These are phyloP conservation scores for Euphorbia peplus DNA, from an alignment of 345 rosid genomes.

Conservation along the genomic window DNA sequence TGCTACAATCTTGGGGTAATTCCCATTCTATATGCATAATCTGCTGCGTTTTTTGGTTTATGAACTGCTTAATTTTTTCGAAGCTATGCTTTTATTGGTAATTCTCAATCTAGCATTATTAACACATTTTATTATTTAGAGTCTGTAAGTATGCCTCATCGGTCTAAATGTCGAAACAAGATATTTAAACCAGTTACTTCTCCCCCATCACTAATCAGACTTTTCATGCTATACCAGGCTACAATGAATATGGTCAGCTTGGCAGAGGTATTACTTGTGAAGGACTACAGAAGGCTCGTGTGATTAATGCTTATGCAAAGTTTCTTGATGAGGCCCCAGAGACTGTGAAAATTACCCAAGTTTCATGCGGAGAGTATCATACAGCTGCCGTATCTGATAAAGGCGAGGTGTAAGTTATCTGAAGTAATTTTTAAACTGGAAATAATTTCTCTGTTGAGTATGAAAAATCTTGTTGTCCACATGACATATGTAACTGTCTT, in stretches of 20 bases:
- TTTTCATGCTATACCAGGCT: conserved; percentile 52
- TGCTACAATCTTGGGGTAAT: conserved; percentile 93
- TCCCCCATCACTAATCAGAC: conserved; percentile 17
- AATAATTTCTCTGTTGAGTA: conserved; percentile 43
- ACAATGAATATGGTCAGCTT: conserved; percentile 93
- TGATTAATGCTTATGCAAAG: conserved; percentile 71
- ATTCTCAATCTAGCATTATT: background rate
- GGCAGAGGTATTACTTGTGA: conserved; percentile 97
- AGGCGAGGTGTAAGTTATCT: conserved; percentile 97
- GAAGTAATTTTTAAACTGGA: conserved; percentile 38
- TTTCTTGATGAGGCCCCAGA: conserved; percentile 97
- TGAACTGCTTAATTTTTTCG: conserved; percentile 2
- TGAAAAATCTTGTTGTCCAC: conserved; percentile 46
- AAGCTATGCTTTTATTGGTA: background rate
- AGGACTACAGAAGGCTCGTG: conserved; percentile 83
- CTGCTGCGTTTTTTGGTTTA: background rate
- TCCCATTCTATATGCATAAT: conserved; percentile 2
- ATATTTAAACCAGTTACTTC: conserved; percentile 12
- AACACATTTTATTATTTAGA: background rate
- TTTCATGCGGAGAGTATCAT: conserved; percentile 98
- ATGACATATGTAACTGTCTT: conserved; percentile 46
- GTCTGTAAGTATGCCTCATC: conserved; percentile 7
- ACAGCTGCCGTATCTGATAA: conserved; percentile 82
- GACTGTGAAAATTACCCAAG: conserved; percentile 74
- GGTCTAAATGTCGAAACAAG: conserved; percentile 13